Percentiles rank a stretch among this genome's conserved stretches.
phyloP scores from a whole-genome alignment of 139 green algal genomes.

The Gonium pectorale region DNA sequence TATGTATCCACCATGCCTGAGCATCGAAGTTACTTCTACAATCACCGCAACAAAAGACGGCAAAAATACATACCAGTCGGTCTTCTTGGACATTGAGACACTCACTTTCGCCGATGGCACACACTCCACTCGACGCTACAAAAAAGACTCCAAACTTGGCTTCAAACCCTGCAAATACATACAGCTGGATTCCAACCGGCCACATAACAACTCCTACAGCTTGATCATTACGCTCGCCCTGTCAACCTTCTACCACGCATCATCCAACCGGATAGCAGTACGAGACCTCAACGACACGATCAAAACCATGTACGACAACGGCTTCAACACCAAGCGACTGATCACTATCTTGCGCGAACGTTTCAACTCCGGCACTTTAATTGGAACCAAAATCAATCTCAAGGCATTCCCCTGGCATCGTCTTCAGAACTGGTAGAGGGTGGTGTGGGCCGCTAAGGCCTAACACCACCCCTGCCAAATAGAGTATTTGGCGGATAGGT shows the following conservation, averaged over 20 bases:
- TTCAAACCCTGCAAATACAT: slow-evolving; percentile 5
- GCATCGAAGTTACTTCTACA: background rate
- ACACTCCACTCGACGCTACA: background rate
- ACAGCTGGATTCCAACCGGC: background rate
- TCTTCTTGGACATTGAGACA: background rate
- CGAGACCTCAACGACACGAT: background rate
- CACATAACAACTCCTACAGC: background rate
- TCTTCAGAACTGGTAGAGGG: too few species aligned
- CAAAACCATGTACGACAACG: background rate
- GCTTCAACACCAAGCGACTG: too few species aligned
- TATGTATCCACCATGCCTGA: background rate
- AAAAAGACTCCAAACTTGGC: background rate
- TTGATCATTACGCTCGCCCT: background rate
- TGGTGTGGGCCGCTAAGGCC: too few species aligned
- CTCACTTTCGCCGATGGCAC: background rate
- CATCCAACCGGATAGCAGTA: background rate
- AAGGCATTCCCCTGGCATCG: too few species aligned
- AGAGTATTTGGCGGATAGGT: too few species aligned
- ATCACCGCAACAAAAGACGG: background rate
- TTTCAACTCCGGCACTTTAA: too few species aligned
- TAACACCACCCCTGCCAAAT: too few species aligned
- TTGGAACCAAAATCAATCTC: too few species aligned
- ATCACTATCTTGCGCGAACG: too few species aligned
- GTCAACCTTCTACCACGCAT: background rate
- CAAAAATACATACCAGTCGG: background rate